Evolutionary conservation across 768 basidiomycete species (phyloP).

Genomic region (Postia placenta): DNA sequence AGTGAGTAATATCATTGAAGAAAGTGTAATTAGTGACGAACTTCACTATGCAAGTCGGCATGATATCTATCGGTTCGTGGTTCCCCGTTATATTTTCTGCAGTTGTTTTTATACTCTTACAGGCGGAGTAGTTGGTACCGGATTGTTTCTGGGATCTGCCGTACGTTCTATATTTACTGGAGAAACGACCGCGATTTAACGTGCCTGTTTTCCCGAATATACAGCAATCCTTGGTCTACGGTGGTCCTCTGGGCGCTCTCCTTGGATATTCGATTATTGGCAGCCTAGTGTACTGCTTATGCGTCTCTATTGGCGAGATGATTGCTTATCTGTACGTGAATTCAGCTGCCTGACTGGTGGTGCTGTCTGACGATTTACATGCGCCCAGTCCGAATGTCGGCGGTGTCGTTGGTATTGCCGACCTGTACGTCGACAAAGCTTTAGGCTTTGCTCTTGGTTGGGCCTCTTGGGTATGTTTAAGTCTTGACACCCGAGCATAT

Average conservation of each 20-base stretch:
- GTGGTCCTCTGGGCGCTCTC: constrained; percentile 48
- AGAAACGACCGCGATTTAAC: no score
- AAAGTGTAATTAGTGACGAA: background rate
- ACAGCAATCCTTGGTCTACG: no score
- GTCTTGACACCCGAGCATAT: no score
- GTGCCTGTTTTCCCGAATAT: no score
- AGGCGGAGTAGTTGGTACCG: constrained; percentile 32
- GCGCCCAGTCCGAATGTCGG: constrained; percentile 24
- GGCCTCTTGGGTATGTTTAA: constrained; percentile 36
- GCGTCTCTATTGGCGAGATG: constrained; percentile 35
- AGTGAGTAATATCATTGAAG: constrained; percentile 10
- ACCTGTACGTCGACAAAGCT: constrained; percentile 46
- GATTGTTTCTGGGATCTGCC: constrained; percentile 33
- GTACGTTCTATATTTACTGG: constrained; percentile 5
- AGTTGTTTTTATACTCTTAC: no score
- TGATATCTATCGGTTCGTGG: constrained; percentile 22
- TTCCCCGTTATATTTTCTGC: no score
- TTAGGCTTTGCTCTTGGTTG: constrained; percentile 39
- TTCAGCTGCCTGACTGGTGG: background rate
- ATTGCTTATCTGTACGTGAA: constrained; percentile 18
- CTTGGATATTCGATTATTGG: constrained; percentile 43
- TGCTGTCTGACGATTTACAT: background rate
- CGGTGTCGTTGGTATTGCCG: constrained; percentile 34
- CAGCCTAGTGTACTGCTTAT: constrained; percentile 26
- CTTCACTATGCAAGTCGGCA: constrained; percentile 15